Conservation (phyloP, 202 grass and related monocot genomes). For the Hordeum pubiflorum region DNA sequence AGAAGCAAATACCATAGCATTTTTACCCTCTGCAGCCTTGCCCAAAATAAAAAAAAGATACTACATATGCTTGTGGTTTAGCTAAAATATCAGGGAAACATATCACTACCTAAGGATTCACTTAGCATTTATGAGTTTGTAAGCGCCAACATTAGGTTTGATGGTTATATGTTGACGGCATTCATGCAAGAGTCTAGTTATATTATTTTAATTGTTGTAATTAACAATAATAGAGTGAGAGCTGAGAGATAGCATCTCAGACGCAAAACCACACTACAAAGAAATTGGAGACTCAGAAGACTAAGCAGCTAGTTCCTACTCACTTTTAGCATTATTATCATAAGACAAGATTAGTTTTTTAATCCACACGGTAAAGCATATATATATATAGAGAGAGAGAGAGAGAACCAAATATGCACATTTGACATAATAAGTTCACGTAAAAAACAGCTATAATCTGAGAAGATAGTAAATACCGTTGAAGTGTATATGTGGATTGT, state of each 20-base stretch:
- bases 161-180: not conserved
- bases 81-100: not conserved
- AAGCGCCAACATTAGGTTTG: not conserved
- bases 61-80: not conserved
- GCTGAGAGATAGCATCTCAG: not conserved
- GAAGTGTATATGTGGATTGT: too few species aligned
- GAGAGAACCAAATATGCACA: conserved; percentile 8
- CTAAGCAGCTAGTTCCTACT: not conserved
- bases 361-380: not conserved
- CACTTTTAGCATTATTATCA: not conserved
- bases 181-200: not conserved
- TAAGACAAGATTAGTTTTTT: not conserved
- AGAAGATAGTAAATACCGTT: not conserved
- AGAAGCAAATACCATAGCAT: not conserved
- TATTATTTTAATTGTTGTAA: conserved; percentile 8
- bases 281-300: not conserved
- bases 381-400: not conserved
- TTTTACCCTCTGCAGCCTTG: not conserved
- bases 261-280: not conserved
- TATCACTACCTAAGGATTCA: conserved; percentile 4
- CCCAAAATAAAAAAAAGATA: not conserved
- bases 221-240: not conserved
- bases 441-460: not conserved
- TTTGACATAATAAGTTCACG: not conserved
- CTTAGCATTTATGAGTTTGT: not conserved